These are phyloP conservation scores for Herpetospermum pedunculosum DNA, from an alignment of 306 rosid species.

Conservation along the genomic window DNA sequence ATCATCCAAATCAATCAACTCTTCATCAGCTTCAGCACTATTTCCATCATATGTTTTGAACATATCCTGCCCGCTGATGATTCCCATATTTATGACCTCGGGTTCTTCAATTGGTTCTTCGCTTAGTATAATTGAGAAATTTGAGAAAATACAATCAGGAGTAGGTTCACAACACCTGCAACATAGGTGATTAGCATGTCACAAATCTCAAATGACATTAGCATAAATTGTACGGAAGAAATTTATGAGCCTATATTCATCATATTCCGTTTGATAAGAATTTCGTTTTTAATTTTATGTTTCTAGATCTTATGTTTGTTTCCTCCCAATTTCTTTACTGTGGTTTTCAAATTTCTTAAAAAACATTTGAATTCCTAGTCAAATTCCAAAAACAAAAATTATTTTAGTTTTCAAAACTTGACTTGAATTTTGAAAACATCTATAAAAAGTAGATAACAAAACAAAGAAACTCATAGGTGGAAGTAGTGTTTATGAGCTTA, in stretches of 20 bases:
- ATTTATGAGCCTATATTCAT: not conserved
- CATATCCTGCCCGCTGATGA: constrained; percentile 38
- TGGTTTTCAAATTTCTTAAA: no score
- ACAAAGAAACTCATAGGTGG: no score
- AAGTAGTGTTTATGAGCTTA: no score
- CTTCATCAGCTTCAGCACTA: constrained; percentile 32
- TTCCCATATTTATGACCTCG: constrained; percentile 48
- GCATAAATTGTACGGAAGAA: not conserved
- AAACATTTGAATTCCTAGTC: no score
- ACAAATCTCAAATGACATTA: not conserved
- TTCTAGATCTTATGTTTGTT: no score
- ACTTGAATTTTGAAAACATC: no score
- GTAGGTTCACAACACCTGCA: constrained; percentile 70
- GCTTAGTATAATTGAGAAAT: constrained; percentile 56
- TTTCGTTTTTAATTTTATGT: no score
- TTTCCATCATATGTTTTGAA: constrained; percentile 10
- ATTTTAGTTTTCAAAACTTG: no score
- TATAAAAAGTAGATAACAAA: no score
- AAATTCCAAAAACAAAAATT: no score
- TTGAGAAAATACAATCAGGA: constrained; percentile 58
- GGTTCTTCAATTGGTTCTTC: constrained; percentile 66
- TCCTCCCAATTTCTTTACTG: no score
- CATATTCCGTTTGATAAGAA: not conserved
- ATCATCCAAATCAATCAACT: constrained; percentile 56
- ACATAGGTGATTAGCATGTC: not conserved